Evolutionary conservation across 1,284 basidiomycete genomes (phyloP), one percentile per base, ranked within the genome.

Genomic region (Cystobasidiaceae sp.): DNA sequence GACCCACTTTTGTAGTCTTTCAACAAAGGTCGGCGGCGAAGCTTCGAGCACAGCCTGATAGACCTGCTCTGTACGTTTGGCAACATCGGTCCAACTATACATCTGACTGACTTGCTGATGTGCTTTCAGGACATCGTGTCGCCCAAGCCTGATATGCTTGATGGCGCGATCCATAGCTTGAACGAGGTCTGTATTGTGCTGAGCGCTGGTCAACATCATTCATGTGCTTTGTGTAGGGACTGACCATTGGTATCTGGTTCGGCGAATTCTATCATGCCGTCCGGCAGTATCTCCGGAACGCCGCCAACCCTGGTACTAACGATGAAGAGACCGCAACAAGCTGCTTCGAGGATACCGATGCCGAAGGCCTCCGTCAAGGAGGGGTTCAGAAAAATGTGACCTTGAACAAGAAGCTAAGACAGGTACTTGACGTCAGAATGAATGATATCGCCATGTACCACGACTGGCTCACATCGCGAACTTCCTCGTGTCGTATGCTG

Each of bases 301-400:
- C 96, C 94, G 0, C 96, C 94, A 0, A 99, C 94, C 33, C 86
- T 83, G 0, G 94, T 98, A 17, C 88, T 87, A 34, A 98, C 96
- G 39, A 97, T 89, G 73, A 96, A 94, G 8, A 98, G 81, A 0
- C 96, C 96, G 0, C 90, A 85, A 70, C 89, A 93, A 0, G 96
- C 96, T 0, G 96, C 96, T 80, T 99, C 96, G 51, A 98, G 83
- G 70, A 96, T 92, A 8, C 89, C 88, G 69, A 94, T 98, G 0
- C 96, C 94, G 73, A 99, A 99, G 0, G 96, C 85, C 76, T 99
- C 94, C 0, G 94, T 99, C 21, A 99, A 82, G 0, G 90, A 93
- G 0, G 94, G 94, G 75, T 94, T 96, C 79, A 98, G 82, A 78
- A 90, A 97, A 68, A 99, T 93, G 8, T 90, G 82, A 0, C 93